These are phyloP conservation scores for Coffea humblotiana DNA, from an alignment of 305 asterid genomes.

Conservation along the genomic window DNA sequence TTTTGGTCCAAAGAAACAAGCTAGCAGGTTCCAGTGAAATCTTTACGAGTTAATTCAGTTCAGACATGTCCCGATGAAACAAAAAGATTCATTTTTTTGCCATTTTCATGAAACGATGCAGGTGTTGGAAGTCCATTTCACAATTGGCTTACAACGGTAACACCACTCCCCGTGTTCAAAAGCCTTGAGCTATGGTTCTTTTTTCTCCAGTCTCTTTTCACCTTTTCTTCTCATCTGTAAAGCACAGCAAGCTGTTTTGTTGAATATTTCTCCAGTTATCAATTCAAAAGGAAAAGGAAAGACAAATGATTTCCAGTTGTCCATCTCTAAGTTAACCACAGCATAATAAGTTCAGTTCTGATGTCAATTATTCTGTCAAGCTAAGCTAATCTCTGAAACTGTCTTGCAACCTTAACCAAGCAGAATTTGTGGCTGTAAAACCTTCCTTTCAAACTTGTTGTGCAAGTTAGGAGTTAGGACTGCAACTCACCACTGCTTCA, in stretches of 20 bases:
- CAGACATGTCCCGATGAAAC: slow-evolving; percentile 4
- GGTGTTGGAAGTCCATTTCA: slow-evolving; percentile 18
- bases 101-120: neutral
- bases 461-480: neutral
- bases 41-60: slow-evolving; percentile 4
- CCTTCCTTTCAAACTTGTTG: neutral
- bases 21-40: neutral
- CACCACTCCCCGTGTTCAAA: slow-evolving; percentile 4
- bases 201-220: slow-evolving; percentile 17
- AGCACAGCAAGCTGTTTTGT: slow-evolving; percentile 8
- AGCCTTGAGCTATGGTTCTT: slow-evolving; percentile 14
- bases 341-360: neutral
- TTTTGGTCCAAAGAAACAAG: neutral
- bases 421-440: neutral
- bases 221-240: slow-evolving; percentile 19
- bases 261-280: neutral
- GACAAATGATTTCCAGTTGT: slow-evolving; percentile 16
- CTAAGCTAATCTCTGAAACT: neutral
- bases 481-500: neutral
- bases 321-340: neutral
- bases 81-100: neutral
- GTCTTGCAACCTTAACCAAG: neutral
- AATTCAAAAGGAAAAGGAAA: neutral
- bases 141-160: slow-evolving; percentile 21
- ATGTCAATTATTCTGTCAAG: neutral